phyloP scores from a whole-genome alignment of 306 rosid species.

The Acmispon strigosus region DNA sequence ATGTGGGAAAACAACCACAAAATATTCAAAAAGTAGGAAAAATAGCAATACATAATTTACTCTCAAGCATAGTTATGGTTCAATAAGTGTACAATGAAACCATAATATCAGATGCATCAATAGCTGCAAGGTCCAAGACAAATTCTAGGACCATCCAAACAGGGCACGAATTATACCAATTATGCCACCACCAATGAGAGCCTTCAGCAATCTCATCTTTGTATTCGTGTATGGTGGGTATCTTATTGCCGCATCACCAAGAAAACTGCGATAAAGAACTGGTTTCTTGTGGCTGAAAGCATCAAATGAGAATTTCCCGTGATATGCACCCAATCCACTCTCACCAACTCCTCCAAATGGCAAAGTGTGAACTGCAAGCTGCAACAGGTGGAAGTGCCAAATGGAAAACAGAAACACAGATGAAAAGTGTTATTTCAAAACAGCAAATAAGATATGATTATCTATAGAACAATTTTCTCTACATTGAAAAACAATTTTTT shows the following conservation, averaged over 20 bases:
- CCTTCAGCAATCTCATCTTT: slow-evolving; percentile 67
- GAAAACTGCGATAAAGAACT: slow-evolving; percentile 74
- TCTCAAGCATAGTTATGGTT: neutral
- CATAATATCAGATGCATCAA: neutral
- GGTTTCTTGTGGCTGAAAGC: slow-evolving; percentile 93
- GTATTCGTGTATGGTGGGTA: slow-evolving; percentile 85
- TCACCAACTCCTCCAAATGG: slow-evolving; percentile 99
- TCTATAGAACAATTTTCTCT: too few relatives aligned
- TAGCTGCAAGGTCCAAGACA: neutral
- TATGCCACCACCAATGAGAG: slow-evolving; percentile 66
- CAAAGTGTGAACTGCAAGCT: slow-evolving; percentile 68
- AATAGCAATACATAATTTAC: neutral
- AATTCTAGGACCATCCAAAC: slow-evolving; percentile 57
- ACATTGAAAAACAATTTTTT: neutral
- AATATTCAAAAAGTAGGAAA: neutral
- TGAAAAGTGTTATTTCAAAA: neutral
- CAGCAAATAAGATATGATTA: neutral
- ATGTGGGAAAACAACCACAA: neutral
- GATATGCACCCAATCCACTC: slow-evolving; percentile 93
- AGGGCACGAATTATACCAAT: slow-evolving; percentile 54
- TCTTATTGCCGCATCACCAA: slow-evolving; percentile 67
- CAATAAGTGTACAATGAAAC: neutral
- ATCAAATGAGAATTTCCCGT: slow-evolving; percentile 94
- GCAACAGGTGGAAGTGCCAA: slow-evolving; percentile 11
- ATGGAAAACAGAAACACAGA: neutral